These are phyloP conservation scores for Phytophthora uliginosa DNA, from an alignment of 352 stramenopile species.

Conservation along the genomic window DNA sequence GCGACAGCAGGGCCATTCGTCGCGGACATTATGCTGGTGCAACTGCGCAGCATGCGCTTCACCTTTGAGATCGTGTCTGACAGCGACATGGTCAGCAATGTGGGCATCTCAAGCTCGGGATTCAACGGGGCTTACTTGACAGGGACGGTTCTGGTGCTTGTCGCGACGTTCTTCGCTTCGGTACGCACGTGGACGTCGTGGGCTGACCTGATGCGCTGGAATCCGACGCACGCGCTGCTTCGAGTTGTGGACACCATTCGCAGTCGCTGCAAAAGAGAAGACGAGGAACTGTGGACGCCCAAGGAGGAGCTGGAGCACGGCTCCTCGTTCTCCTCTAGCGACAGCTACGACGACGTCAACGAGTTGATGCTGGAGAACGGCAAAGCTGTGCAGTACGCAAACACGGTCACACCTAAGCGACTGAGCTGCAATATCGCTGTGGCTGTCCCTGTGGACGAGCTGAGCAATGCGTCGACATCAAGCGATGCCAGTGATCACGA, in stretches of 20 bases:
- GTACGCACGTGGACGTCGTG: conserved; percentile 33
- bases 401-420: conserved; percentile 25
- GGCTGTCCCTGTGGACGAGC: neutral
- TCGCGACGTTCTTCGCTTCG: conserved; percentile 29
- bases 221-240: conserved; percentile 9
- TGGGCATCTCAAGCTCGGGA: conserved; percentile 28
- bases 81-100: conserved; percentile 33
- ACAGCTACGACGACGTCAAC: conserved; percentile 29
- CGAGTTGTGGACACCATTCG: neutral
- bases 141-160: conserved; percentile 4
- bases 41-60: conserved; percentile 40
- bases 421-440: conserved; percentile 12
- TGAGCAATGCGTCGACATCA: neutral
- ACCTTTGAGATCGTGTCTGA: conserved; percentile 38
- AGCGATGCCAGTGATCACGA: neutral
- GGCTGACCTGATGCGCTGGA: conserved; percentile 33
- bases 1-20: conserved; percentile 26
- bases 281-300: conserved; percentile 30
- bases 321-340: conserved; percentile 9
- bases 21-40: conserved; percentile 33
- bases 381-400: conserved; percentile 9
- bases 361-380: conserved; percentile 28
- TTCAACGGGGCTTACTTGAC: conserved; percentile 27
- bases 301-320: conserved; percentile 21
- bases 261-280: neutral